These are phyloP conservation scores for Murraya koenigii DNA, from an alignment of 345 rosid genomes.

Conservation along the genomic window DNA sequence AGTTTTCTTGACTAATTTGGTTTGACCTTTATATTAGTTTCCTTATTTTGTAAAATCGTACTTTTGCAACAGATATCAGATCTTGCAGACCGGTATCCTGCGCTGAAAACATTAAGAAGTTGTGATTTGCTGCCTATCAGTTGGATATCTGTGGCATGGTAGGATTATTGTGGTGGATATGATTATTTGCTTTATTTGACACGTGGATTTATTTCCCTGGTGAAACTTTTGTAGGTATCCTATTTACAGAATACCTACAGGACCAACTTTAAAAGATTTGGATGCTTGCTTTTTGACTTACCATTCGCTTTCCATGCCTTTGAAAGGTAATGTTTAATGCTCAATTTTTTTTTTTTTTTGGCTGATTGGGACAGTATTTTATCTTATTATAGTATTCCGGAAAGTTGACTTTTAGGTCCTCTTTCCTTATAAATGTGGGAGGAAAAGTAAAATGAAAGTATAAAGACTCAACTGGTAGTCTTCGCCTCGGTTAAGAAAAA, in stretches of 20 bases:
- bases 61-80: constrained; percentile 25
- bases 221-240: constrained; percentile 33
- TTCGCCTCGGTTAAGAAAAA: background rate
- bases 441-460: background rate
- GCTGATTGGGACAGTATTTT: background rate
- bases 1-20: constrained; percentile 11
- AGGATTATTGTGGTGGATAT: constrained; percentile 14
- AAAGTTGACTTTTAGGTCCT: background rate
- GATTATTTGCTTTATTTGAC: background rate
- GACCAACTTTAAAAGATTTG: constrained; percentile 38
- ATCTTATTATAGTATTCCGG: background rate
- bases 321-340: constrained; percentile 24
- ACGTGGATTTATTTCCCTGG: constrained; percentile 11
- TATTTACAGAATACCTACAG: constrained; percentile 38
- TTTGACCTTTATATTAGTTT: background rate
- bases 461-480: background rate
- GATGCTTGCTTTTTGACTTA: constrained; percentile 42
- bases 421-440: background rate
- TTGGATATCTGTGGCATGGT: constrained; percentile 43
- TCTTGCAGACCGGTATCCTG: constrained; percentile 26
- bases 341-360: background rate
- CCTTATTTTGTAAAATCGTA: background rate
- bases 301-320: constrained; percentile 32
- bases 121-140: constrained; percentile 37
- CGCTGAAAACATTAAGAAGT: constrained; percentile 28